Base-by-base conservation (phyloP, 257 asterid genomes). In the Henckelia pumila region DNA sequence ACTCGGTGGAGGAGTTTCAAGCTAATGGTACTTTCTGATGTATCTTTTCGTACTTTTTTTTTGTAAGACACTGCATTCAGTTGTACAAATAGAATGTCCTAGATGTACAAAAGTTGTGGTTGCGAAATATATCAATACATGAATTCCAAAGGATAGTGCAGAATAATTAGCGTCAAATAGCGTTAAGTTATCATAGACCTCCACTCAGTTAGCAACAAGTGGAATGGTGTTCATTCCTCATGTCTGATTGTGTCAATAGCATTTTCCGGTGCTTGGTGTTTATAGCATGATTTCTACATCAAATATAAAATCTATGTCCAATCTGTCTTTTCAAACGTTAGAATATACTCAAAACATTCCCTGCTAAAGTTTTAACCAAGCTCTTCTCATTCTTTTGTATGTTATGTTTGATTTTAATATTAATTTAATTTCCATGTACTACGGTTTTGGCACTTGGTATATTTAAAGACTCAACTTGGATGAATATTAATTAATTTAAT, bases 1-100 rank as follows among this genome's bases (percentile, higher is more conserved):
- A 80, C 79, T 90, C 97, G 35, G 79, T 93, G 72, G 99, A 93
- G 79, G 99, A 93, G 80, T 84, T 93, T 68, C 99, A 90, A 75
- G 99, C 97, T 68, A 85, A 93, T 74, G 98, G 98, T 93, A 90
- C 70, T 35, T 74, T 32, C 59, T 74, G 49, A 64, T 76, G 40
- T 69, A 23, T 35, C 66, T 50, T 25, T 47, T 66, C 60, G n/a
- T 71, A 35, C 55, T n/a, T n/a, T 26, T 57, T 49, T 73, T 44
- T 6, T 47, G 21, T 5, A 1, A 5, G 8, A 47, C 52, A 13
- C 55, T 0, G 21, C 1, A 17, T 47, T 47, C 55, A 14, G 1
- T 16, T 47, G 17, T 47, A 47, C 8, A 5, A 47, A 47, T 17
- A 1, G 50, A 40, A 11, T 40, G 50, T 13, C n/a, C n/a, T 40